Evolutionary conservation across 2,329 filamentous ascomycete genomes (phyloP), one percentile per base, ranked within the genome.

Genomic region (Fusarium sp.): DNA sequence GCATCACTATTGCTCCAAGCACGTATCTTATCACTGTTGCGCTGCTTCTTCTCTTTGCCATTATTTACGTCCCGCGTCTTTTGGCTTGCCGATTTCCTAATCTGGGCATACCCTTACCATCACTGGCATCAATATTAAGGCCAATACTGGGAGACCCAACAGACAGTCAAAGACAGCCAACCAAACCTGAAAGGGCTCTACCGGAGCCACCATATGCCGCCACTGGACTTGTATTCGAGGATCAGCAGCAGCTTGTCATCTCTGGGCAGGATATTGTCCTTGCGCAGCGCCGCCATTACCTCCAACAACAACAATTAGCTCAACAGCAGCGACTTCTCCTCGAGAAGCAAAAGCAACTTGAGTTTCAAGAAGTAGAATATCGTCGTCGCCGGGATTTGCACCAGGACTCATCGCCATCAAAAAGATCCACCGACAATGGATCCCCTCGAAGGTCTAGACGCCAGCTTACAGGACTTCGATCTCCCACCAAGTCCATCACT

Each of bases 1-100:
- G 85, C 81, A 83, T 91, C 77, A 86, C 83, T 76, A 86, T 90
- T 79, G 87, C 88, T 44, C 88, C 89, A 30, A 87, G 86, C 79
- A 88, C 87, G 63, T 90, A 87, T 78, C 82, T 90, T 75, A 86
- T 86, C 67, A 84, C 85, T 33, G 77, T 89, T 68, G 81, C 83
- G 64, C 75, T 90, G 35, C 77, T 83, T 55, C 82, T 90, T 73
- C 82, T 86, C 78, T 88, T 90, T 75, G 72, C 87, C 69, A 85
- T 84, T 64, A 76, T 88, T 56, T 89, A 87, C 75, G 73, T 87
- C 45, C 78, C 83, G 41, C 80, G 81, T 42, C 77, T 81, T 39
- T 73, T 80, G 26, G 78, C 78, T 20, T 72, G 76, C 50, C 78
- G 78, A 68, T 78, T 84, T 42, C 81, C 82, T 30, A 74, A 80